These are phyloP conservation scores for Botrytis fabae DNA, from an alignment of 2,329 filamentous ascomycete genomes.

Conservation along the genomic window DNA sequence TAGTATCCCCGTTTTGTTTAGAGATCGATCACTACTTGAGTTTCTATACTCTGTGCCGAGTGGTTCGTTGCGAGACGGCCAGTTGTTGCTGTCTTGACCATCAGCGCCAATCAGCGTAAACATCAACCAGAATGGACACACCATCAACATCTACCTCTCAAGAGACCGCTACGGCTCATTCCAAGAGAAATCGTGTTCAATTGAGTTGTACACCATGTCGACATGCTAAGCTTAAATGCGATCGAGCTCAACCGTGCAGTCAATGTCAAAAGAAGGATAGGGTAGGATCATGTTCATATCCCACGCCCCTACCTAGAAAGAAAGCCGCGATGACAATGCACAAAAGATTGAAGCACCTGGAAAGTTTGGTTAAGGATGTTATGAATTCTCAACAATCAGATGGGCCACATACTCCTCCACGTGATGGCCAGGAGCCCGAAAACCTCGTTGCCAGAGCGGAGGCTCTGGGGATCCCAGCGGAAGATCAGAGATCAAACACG, in stretches of 20 bases:
- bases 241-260: constrained; percentile 52
- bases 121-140: background rate
- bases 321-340: constrained; percentile 51
- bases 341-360: constrained; percentile 54
- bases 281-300: constrained; percentile 51
- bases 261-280: constrained; percentile 54
- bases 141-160: background rate
- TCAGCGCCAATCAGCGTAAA: background rate
- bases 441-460: background rate
- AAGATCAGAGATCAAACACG: background rate
- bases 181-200: constrained; percentile 25
- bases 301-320: constrained; percentile 44
- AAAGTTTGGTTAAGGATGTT: constrained; percentile 58
- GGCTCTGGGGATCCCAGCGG: background rate
- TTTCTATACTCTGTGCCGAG: background rate
- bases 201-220: constrained; percentile 29
- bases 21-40: background rate
- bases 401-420: background rate
- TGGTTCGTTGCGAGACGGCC: background rate
- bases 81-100: background rate
- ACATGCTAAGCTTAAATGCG: constrained; percentile 47
- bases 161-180: background rate
- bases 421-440: background rate
- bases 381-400: constrained; percentile 41
- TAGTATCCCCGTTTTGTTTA: background rate